Conservation (phyloP, 495 filamentous ascomycete species). For the Xylaria castorea region DNA sequence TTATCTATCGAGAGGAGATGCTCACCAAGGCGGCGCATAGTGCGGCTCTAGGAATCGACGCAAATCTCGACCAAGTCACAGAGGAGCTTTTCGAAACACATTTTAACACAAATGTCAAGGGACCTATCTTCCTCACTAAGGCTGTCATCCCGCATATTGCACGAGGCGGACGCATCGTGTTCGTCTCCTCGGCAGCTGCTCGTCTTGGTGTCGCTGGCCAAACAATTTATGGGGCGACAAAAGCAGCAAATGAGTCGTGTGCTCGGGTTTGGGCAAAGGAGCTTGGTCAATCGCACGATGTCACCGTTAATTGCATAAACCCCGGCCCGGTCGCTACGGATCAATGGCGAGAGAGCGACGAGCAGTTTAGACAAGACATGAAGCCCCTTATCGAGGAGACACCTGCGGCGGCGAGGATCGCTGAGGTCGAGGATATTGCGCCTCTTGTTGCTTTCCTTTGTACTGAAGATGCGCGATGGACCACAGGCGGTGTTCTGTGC, state of each 20-base stretch:
- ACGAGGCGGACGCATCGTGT: conserved; percentile 18
- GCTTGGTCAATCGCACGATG: conserved; percentile 39
- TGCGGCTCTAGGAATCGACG: conserved; percentile 18
- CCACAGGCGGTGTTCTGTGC: conserved; percentile 25
- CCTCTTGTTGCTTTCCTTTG: conserved; percentile 29
- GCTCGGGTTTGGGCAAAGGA: conserved; percentile 43
- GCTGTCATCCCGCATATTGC: conserved; percentile 32
- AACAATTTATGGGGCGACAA: not conserved
- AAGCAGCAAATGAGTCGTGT: conserved; percentile 42
- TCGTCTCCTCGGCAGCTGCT: not conserved
- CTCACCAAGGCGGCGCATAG: not conserved
- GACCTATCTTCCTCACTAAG: conserved; percentile 38
- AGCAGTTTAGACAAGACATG: conserved; percentile 11
- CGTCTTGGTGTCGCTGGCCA: not conserved
- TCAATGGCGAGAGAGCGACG: conserved; percentile 31
- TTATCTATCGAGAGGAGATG: not conserved
- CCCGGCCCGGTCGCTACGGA: conserved; percentile 51
- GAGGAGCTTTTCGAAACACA: conserved; percentile 25
- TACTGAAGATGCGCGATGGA: conserved; percentile 30
- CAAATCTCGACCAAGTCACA: conserved; percentile 13
- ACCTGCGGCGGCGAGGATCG: conserved; percentile 21
- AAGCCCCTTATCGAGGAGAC: not conserved
- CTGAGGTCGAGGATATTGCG: conserved; percentile 28
- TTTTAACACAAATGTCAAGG: conserved; percentile 33
- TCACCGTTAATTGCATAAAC: conserved; percentile 48